Evolutionary conservation across 2,329 filamentous ascomycete species (phyloP), one percentile per base, ranked within the genome.

Genomic region (Colletotrichum tropicale): DNA sequence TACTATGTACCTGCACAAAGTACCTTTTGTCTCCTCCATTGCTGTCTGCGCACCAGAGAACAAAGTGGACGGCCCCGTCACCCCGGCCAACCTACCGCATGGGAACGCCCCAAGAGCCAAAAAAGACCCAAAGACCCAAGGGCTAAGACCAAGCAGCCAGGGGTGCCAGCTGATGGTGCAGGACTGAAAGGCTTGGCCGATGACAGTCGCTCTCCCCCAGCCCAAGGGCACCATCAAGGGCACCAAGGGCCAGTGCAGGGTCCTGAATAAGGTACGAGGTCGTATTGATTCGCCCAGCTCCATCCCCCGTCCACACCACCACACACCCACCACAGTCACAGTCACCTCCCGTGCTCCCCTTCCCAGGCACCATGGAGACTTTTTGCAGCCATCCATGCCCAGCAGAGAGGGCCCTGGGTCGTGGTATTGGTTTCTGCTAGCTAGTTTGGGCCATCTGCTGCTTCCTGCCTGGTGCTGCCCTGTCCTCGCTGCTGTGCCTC

Each of bases 181-280:
- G 56, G 56, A 70, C 65, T 69, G 62, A 69, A 68, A 28, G 70
- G 43, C 73, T 75, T 73, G 70, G 70, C 56, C 28, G 74, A 60
- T 76, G 74, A 69, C 74, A 61, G 48, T 61, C 64, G 34, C 68
- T 26, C 68, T 26, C 32, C 38, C 13, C 71, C 61, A 32, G 48
- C 48, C 28, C 30, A 58, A 30, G n/a, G 28, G 58, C 34, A 21
- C n/a, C 34, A 21, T 8, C 43, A 48, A 48, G 38, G 38, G 18
- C 38, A 21, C n/a, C 30, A 43, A 68, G 70, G 56, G 67, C 55
- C 71, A 43, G 62, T 60, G 70, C 74, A 76, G 70, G 70, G 70
- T 69, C 70, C 74, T 75, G 74, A 69, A 69, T 69, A 76, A 76
- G 74, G 74, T 74, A 74, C 74, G 64, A 76, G 43, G 70, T 76